Percentiles rank a stretch among this genome's conserved stretches.
These are phyloP conservation scores for Cryptococcus jaspeensis DNA, from an alignment of 1,284 basidiomycete genomes.

Conservation along the genomic window DNA sequence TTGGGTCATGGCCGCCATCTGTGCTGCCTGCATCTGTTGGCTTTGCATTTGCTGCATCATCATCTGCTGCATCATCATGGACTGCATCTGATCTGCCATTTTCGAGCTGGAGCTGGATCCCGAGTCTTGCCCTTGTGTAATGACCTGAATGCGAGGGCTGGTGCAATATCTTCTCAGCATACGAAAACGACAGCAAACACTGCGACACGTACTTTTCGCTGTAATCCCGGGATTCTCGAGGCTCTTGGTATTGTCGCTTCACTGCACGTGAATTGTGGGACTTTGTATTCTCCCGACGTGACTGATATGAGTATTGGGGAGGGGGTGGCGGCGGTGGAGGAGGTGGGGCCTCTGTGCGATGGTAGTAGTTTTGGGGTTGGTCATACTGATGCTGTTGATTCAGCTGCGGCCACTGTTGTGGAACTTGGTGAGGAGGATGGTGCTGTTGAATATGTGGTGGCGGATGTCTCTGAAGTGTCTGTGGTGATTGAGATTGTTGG, in stretches of 20 bases:
- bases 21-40: conserved; percentile 37
- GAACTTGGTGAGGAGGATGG: background rate
- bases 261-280: no score
- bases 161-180: background rate
- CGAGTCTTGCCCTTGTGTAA: conserved; percentile 5
- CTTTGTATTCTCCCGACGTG: no score
- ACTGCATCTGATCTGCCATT: conserved; percentile 28
- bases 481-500: background rate
- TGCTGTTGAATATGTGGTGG: background rate
- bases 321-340: background rate
- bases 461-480: background rate
- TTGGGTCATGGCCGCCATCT: conserved; percentile 31
- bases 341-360: background rate
- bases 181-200: no score
- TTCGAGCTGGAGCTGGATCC: background rate
- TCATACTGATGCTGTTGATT: background rate
- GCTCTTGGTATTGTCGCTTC: background rate
- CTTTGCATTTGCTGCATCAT: conserved; percentile 39
- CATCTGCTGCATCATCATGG: conserved; percentile 43
- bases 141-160: conserved; percentile 16
- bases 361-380: background rate
- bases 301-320: no score
- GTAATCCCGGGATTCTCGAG: no score
- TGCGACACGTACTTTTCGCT: conserved; percentile 1
- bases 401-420: background rate